phyloP scores from a whole-genome alignment of 192 early-diverging fungal genomes.

The Umbelopsis isabellina region DNA sequence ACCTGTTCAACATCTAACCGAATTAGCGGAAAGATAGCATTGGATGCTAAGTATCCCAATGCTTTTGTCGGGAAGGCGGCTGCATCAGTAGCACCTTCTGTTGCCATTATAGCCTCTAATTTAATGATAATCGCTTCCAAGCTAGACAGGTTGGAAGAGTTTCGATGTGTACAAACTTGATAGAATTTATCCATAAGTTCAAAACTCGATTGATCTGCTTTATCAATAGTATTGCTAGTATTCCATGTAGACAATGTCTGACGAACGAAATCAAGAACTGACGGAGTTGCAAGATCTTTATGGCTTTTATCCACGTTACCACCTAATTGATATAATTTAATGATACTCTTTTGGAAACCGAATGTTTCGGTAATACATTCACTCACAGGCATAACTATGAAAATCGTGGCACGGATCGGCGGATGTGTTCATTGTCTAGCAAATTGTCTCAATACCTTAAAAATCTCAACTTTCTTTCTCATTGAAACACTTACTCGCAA shows the following conservation, averaged over 20 bases:
- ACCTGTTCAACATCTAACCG: background rate
- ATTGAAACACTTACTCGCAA: background rate
- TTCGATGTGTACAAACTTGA: background rate
- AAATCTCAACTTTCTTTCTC: background rate
- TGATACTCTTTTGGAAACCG: too few species aligned
- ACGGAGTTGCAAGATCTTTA: too few species aligned
- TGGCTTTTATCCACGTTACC: too few species aligned
- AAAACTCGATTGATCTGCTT: background rate
- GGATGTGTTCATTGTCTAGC: background rate
- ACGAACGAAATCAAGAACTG: too few species aligned
- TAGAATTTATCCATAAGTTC: background rate
- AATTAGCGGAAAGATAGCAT: slow-evolving; percentile 4
- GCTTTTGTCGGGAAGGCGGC: background rate
- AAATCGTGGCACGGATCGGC: slow-evolving; percentile 5
- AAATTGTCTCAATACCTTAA: too few species aligned
- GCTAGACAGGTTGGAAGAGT: background rate
- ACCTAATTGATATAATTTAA: too few species aligned
- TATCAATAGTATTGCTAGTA: too few species aligned
- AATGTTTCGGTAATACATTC: background rate
- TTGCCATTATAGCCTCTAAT: background rate
- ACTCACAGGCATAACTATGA: background rate
- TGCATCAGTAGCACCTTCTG: background rate
- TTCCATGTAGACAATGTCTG: too few species aligned
- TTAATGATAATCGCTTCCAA: background rate
- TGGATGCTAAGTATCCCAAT: background rate